phyloP scores from a whole-genome alignment of 1,284 basidiomycete species.

The Irpex rosettiformis region DNA sequence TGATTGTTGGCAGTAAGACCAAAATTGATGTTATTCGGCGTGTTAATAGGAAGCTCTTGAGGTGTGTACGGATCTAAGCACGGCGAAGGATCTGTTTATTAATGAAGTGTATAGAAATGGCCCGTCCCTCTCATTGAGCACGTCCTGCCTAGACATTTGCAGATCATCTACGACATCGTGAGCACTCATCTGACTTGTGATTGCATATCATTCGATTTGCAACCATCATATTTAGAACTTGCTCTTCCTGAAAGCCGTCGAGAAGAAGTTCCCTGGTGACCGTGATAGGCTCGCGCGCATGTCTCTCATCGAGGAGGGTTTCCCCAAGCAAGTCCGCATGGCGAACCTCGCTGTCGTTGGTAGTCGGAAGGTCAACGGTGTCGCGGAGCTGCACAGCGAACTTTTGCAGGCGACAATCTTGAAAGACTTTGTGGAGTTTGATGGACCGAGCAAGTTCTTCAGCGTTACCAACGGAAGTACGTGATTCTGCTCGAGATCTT shows the following conservation, averaged over 20 bases:
- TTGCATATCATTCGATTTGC: no score
- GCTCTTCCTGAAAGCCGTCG: constrained; percentile 59
- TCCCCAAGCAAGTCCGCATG: constrained; percentile 86
- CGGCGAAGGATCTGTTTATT: constrained; percentile 14
- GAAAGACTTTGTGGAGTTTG: constrained; percentile 89
- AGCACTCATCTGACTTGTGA: no score
- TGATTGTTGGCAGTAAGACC: constrained; percentile 5
- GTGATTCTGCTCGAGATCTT: constrained; percentile 32
- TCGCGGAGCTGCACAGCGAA: constrained; percentile 86
- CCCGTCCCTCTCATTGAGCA: constrained; percentile 78
- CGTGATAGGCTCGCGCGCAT: constrained; percentile 76
- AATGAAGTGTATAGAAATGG: constrained; percentile 68
- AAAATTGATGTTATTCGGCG: not conserved
- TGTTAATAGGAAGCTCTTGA: constrained; percentile 67
- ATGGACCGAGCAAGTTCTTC: constrained; percentile 75
- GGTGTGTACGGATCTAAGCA: constrained; percentile 10
- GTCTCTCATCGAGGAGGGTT: constrained; percentile 91
- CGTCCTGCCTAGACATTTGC: constrained; percentile 81
- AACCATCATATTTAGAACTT: no score
- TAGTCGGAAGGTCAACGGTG: constrained; percentile 88
- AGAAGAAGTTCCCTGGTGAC: constrained; percentile 86
- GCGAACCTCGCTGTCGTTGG: constrained; percentile 79
- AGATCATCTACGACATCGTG: constrained; percentile 89
- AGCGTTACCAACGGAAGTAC: constrained; percentile 86
- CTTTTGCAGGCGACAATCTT: constrained; percentile 77